Evolutionary conservation across 202 grass and related monocot genomes (phyloP).

Genomic region (Carex sylvatica): DNA sequence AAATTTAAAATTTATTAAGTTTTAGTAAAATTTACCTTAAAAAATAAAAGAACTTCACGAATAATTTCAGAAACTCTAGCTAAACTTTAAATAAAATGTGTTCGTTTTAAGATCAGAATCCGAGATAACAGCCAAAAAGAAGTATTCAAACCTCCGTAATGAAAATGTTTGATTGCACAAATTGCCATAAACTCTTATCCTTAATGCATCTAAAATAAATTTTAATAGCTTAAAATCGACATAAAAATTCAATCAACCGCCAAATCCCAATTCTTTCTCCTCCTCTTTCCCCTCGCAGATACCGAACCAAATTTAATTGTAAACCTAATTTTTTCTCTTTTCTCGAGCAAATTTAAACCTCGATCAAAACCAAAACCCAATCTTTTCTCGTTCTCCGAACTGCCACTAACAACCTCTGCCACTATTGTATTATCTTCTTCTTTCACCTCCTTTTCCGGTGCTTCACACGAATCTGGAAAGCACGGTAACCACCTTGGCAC

Average conservation of each 20-base stretch:
- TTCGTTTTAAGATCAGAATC: background rate
- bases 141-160: background rate
- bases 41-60: no score
- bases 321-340: slow-evolving; percentile 51
- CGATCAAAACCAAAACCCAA: background rate
- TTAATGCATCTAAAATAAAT: background rate
- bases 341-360: slow-evolving; percentile 28
- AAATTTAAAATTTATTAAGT: no score
- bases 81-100: no score
- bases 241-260: slow-evolving; percentile 10
- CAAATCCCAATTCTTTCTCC: background rate
- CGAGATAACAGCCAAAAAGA: background rate
- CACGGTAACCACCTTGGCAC: slow-evolving; percentile 55
- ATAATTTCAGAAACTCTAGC: no score
- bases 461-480: slow-evolving; percentile 35
- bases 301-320: background rate
- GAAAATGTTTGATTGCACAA: background rate
- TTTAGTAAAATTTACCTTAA: no score
- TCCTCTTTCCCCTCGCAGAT: slow-evolving; percentile 3
- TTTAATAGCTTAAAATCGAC: background rate
- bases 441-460: slow-evolving; percentile 3
- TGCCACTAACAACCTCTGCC: slow-evolving; percentile 2
- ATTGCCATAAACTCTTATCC: background rate
- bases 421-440: background rate
- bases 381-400: background rate